These are phyloP conservation scores for Botrytis sinoallii DNA, from an alignment of 2,329 filamentous ascomycete species.

Conservation along the genomic window DNA sequence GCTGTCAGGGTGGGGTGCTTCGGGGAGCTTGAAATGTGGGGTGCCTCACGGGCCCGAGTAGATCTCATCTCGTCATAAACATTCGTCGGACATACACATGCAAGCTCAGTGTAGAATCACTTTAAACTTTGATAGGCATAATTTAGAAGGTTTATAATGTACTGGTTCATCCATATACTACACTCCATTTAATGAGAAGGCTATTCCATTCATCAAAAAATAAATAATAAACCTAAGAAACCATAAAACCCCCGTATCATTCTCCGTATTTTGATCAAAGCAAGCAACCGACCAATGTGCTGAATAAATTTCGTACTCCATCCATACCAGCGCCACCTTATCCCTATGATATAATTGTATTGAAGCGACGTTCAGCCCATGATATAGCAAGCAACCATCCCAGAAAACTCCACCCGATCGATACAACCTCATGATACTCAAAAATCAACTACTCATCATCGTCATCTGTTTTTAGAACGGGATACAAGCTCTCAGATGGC, in stretches of 20 bases:
- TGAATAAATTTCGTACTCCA: background rate
- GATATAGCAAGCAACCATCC: slow-evolving; percentile 1
- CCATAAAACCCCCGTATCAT: background rate
- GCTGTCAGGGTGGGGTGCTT: background rate
- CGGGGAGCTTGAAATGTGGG: background rate
- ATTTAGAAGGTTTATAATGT: background rate
- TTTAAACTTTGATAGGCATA: no score
- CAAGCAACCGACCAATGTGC: background rate
- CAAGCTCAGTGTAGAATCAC: background rate
- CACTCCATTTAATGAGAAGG: background rate
- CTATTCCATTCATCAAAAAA: background rate
- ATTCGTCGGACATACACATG: background rate
- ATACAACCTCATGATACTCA: background rate
- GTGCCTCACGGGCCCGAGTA: background rate
- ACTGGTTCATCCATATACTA: background rate
- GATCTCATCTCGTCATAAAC: background rate
- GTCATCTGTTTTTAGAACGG: slow-evolving; percentile 28
- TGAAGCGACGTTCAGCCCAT: background rate
- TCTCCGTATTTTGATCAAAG: background rate
- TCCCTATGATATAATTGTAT: background rate
- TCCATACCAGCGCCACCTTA: background rate
- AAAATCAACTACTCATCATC: slow-evolving; percentile 17
- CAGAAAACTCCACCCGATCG: background rate
- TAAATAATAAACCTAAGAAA: no score
- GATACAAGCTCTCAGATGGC: slow-evolving; percentile 27